Base-by-base conservation (phyloP, 192 early-diverging fungal genomes). In the Coemansia javaensis region DNA sequence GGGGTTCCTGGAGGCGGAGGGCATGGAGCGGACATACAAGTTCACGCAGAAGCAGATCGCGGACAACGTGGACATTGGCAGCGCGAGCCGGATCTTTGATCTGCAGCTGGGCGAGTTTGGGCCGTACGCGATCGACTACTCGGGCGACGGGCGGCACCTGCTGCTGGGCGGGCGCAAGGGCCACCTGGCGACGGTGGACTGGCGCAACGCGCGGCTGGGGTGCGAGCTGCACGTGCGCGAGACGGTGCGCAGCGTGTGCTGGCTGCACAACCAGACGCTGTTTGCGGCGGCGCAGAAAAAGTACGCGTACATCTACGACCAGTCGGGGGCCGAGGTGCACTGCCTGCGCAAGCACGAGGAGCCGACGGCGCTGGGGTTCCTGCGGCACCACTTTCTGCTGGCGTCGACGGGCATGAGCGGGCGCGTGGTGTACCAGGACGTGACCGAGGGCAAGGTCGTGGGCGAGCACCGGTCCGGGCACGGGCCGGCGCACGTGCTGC, bases 221-320 rank as follows among this genome's bases (percentile, higher is more conserved):
- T 85, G 80, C 58, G 94, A 98, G 55, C 45, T 93, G 28, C 88
- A 95, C 50, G 71, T 98, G 31, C 82, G 80, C 25, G 94, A 98
- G 65, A 90, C 89, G 2, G 80, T 94, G 0, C 85, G 91, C 20
- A 93, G 93, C 77, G 91, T 93, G 46, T 83, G 79, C 24, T 98
- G 93, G 93, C 84, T 98, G 34, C 94, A 98, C 54, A 93, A 98
- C 70, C 85, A 95, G 72, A 90, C 78, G 16, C 58, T 95, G 76
- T 90, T 94, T 65, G 94, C 94, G 10, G 91, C 86, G 22, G 94
- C 94, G 16, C 94, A 98, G 80, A 94, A 96, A 62, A 86, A 89
- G 68, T 85, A 90, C 52, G 91, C 85, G 0, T 98, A 90, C 52
- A 91, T 98, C 36, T 98, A 98, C 65, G 93, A 98, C 70, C 77